phyloP scores from a whole-genome alignment of 2,329 filamentous ascomycete genomes.

The Aspergillus intermedius region DNA sequence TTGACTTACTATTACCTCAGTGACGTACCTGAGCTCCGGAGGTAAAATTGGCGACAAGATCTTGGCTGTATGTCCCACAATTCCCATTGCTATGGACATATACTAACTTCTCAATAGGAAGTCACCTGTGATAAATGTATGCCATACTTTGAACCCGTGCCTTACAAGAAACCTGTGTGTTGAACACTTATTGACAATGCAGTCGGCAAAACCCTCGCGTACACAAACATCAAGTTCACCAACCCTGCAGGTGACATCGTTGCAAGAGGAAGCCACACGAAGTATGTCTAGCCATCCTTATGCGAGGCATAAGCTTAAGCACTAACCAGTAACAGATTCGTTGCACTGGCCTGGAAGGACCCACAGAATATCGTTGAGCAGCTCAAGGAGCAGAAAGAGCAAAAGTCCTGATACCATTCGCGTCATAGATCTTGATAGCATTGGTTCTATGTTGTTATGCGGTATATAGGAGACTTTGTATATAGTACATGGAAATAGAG shows the following conservation, averaged over 20 bases:
- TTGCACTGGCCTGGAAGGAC: conserved; percentile 57
- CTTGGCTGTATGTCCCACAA: conserved; percentile 39
- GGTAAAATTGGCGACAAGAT: conserved; percentile 57
- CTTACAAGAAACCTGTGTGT: background rate
- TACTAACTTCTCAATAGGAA: conserved; percentile 36
- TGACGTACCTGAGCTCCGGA: conserved; percentile 59
- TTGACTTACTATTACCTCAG: conserved; percentile 25
- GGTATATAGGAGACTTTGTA: background rate
- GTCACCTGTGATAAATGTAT: conserved; percentile 60
- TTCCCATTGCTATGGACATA: background rate
- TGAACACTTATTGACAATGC: background rate
- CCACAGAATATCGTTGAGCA: conserved; percentile 56
- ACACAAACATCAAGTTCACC: conserved; percentile 55
- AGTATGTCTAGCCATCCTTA: conserved; percentile 38
- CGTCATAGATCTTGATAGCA: background rate
- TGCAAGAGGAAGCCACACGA: conserved; percentile 62
- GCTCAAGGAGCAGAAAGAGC: conserved; percentile 22
- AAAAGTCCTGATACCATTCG: background rate
- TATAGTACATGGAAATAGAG: background rate
- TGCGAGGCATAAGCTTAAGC: background rate
- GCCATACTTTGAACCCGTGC: conserved; percentile 6
- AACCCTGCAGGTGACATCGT: conserved; percentile 55
- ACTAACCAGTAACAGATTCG: conserved; percentile 38
- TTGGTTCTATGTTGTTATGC: background rate
- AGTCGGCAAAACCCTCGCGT: conserved; percentile 62